phyloP scores from a whole-genome alignment of 116 monocot species.

The Phalaenopsis hybrid region DNA sequence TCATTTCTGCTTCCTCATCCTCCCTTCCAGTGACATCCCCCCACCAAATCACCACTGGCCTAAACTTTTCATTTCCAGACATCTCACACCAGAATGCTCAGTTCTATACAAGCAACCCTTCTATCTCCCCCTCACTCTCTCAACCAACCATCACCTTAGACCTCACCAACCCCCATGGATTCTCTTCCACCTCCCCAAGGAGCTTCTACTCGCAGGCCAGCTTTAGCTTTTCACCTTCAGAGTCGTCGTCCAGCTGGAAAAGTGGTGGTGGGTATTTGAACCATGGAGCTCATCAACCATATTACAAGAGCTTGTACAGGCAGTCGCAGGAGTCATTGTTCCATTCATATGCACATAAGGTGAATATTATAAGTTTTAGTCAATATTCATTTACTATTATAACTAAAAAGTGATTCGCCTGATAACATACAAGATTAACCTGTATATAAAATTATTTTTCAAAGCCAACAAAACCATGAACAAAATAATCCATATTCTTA shows the following conservation, averaged over 20 bases:
- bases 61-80: constrained; percentile 29
- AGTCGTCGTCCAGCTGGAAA: constrained; percentile 9
- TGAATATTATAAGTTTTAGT: background rate
- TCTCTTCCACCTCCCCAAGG: constrained; percentile 15
- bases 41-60: constrained; percentile 8
- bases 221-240: constrained; percentile 42
- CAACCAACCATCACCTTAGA: constrained; percentile 83
- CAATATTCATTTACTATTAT: too few species aligned
- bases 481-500: background rate
- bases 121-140: constrained; percentile 55
- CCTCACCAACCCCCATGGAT: constrained; percentile 38
- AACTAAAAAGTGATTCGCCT: background rate
- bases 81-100: constrained; percentile 10
- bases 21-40: constrained; percentile 10
- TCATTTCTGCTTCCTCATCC: constrained; percentile 44
- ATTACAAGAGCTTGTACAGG: constrained; percentile 13
- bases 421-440: background rate
- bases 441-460: background rate
- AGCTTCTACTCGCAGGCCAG: constrained; percentile 28
- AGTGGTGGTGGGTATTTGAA: constrained; percentile 16
- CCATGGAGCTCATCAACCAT: constrained; percentile 16
- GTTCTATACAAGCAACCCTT: constrained; percentile 40
- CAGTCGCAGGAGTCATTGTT: background rate
- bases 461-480: background rate
- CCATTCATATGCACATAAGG: constrained; percentile 7